phyloP scores from a whole-genome alignment of 2,329 filamentous ascomycete species.

The Fusarium napiforme region DNA sequence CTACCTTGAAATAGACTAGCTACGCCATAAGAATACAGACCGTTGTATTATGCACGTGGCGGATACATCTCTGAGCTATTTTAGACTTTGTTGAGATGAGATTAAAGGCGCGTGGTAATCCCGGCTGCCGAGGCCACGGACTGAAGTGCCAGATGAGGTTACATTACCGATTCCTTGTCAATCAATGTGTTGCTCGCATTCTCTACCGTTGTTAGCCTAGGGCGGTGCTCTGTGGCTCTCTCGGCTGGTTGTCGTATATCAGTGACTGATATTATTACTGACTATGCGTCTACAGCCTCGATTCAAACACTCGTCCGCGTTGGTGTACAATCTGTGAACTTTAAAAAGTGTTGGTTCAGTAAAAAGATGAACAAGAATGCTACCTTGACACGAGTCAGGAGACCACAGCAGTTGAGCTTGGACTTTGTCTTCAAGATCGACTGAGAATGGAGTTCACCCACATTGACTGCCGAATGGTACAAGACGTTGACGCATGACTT shows the following conservation, averaged over 20 bases:
- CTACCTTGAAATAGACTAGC: conserved; percentile 3
- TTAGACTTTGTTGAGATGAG: conserved; percentile 6
- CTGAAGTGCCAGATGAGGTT: conserved; percentile 17
- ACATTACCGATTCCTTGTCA: conserved; percentile 10
- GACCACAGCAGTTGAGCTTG: background rate
- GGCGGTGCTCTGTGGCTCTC: background rate
- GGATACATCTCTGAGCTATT: conserved; percentile 1
- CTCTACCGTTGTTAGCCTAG: background rate
- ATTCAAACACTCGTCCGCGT: background rate
- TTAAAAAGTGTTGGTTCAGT: background rate
- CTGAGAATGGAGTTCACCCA: conserved; percentile 2
- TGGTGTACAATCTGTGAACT: background rate
- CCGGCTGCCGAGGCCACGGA: conserved; percentile 1
- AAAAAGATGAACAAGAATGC: background rate
- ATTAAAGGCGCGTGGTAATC: background rate
- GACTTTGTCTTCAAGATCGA: background rate
- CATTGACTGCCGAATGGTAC: background rate
- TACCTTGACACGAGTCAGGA: background rate
- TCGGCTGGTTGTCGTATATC: background rate
- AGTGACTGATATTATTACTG: background rate
- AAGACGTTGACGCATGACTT: conserved; percentile 22
- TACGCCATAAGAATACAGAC: background rate
- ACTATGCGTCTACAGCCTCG: background rate
- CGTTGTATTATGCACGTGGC: conserved; percentile 20
- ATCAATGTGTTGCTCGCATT: conserved; percentile 1